Conservation (phyloP, 345 rosid genomes). For the Kandelia obovata region DNA sequence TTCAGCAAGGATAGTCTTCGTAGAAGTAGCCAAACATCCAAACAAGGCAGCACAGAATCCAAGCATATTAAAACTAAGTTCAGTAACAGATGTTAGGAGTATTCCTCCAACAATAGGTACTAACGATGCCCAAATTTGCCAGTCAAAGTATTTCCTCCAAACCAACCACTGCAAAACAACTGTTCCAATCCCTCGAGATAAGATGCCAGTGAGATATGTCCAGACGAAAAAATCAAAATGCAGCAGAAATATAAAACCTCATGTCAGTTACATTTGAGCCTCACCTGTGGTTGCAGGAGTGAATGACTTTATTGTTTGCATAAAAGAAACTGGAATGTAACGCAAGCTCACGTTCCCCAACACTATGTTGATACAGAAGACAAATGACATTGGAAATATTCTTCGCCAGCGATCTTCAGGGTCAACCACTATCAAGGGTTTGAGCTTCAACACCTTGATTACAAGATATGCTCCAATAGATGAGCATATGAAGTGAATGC, state of each 20-base stretch:
- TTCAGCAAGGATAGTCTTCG: slow-evolving; percentile 98
- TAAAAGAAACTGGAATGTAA: slow-evolving; percentile 96
- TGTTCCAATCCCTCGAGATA: slow-evolving; percentile 36
- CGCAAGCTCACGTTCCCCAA: slow-evolving; percentile 93
- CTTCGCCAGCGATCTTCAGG: slow-evolving; percentile 97
- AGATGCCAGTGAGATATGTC: slow-evolving; percentile 11
- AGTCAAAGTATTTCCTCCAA: slow-evolving; percentile 95
- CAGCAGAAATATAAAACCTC: background rate
- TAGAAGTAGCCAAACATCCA: slow-evolving; percentile 99
- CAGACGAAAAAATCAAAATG: slow-evolving; percentile 2
- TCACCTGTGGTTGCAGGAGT: slow-evolving; percentile 99
- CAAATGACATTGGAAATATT: slow-evolving; percentile 98
- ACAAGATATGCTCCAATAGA: slow-evolving; percentile 87
- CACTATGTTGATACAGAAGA: slow-evolving; percentile 94
- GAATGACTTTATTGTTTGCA: slow-evolving; percentile 99
- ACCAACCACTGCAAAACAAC: slow-evolving; percentile 97
- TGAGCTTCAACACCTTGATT: slow-evolving; percentile 84
- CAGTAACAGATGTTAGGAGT: slow-evolving; percentile 92
- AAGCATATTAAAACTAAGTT: slow-evolving; percentile 89
- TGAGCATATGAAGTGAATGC: slow-evolving; percentile 94
- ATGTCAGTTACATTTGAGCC: slow-evolving; percentile 3
- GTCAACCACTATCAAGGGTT: slow-evolving; percentile 80
- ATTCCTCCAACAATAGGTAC: slow-evolving; percentile 98
- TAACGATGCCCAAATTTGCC: slow-evolving; percentile 96
- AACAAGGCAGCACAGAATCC: slow-evolving; percentile 97